Evolutionary conservation across 148 eudicot genomes (phyloP).

Genomic region (Rhododendron henanense): DNA sequence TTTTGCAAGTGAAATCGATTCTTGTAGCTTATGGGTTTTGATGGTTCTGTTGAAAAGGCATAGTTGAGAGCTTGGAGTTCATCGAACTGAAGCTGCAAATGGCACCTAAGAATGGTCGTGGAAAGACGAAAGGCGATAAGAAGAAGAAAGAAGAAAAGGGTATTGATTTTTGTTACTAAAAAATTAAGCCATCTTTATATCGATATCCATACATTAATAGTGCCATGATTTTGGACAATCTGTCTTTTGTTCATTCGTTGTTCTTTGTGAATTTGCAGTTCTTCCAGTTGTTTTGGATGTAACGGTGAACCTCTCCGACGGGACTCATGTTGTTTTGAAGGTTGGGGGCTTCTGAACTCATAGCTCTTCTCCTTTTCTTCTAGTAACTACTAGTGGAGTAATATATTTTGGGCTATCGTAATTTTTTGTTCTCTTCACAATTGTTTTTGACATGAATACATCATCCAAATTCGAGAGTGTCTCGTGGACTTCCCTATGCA

Average conservation of each 20-base stretch:
- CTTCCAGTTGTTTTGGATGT: constrained; percentile 87
- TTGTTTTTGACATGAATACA: background rate
- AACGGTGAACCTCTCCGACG: constrained; percentile 77
- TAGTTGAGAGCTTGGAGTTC: background rate
- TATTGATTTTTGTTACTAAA: constrained; percentile 11
- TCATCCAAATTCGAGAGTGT: background rate
- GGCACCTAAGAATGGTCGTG: constrained; percentile 96
- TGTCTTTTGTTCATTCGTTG: background rate
- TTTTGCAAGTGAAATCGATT: background rate
- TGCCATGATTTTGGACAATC: background rate
- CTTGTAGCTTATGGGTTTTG: background rate
- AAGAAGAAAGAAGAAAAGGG: constrained; percentile 99
- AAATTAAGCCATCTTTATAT: background rate
- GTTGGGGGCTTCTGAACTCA: constrained; percentile 30
- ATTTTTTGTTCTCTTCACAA: background rate
- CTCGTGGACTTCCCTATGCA: background rate
- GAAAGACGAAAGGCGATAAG: constrained; percentile 88
- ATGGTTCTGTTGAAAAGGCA: background rate
- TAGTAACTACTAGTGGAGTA: too few species aligned
- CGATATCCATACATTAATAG: background rate
- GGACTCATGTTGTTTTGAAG: constrained; percentile 70
- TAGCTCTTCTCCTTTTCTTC: background rate
- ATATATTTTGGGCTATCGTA: background rate
- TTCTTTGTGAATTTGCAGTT: constrained; percentile 42
- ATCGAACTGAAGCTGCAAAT: constrained; percentile 25